Conservation (phyloP, 176 grass and related monocot genomes). For the Phragmites australis region DNA sequence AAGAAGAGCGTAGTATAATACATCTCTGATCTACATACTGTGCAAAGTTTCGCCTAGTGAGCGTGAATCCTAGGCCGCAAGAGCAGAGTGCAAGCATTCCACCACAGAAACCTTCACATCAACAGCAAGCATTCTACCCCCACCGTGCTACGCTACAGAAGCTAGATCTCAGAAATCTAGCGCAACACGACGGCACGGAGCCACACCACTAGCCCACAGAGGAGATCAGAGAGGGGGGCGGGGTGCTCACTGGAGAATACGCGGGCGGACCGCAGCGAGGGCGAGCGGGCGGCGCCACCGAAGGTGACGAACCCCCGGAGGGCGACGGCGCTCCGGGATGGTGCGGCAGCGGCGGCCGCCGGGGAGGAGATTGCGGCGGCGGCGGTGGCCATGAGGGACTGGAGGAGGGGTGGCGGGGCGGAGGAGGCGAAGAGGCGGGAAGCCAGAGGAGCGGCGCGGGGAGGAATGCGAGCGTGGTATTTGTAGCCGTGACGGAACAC, state of each 20-base stretch:
- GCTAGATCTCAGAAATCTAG: conserved; percentile 13
- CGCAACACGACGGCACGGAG: neutral
- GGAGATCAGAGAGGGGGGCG: neutral
- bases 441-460: conserved; percentile 47
- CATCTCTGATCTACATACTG: neutral
- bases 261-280: conserved; percentile 24
- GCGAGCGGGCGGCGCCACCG: neutral
- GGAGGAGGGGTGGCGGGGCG: neutral
- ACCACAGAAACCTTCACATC: neutral
- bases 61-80: neutral
- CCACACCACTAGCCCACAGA: neutral
- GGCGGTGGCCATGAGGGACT: conserved; percentile 39
- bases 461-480: neutral
- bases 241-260: conserved; percentile 31
- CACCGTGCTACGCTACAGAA: neutral
- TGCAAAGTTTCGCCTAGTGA: neutral
- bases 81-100: neutral
- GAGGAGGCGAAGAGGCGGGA: conserved; percentile 26
- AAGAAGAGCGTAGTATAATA: neutral
- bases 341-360: conserved; percentile 5
- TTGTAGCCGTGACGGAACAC: conserved; percentile 21
- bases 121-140: neutral
- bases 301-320: conserved; percentile 42
- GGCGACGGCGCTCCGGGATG: neutral
- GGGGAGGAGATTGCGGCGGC: conserved; percentile 29